Evolutionary conservation across 768 basidiomycete species (phyloP).

Genomic region (Calvatia gigantea): DNA sequence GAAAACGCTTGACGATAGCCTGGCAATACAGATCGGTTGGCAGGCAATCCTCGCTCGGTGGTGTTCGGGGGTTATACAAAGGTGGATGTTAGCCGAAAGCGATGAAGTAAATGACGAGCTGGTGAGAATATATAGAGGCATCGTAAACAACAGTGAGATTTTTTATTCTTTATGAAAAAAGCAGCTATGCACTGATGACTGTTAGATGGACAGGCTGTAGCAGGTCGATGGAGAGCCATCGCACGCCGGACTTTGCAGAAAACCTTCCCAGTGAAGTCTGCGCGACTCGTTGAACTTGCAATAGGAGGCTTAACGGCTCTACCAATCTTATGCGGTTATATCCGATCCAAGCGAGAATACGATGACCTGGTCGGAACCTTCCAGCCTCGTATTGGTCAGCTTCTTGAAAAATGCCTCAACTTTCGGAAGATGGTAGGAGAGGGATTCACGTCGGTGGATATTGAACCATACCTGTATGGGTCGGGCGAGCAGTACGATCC

Average conservation of each 20-base stretch:
- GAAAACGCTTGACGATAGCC: neutral
- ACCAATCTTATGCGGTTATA: neutral
- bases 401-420: slow-evolving; percentile 24
- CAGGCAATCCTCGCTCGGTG: slow-evolving; percentile 3
- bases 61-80: neutral
- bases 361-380: slow-evolving; percentile 16
- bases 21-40: slow-evolving; percentile 12
- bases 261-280: neutral
- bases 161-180: neutral
- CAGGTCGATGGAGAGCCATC: slow-evolving; percentile 41
- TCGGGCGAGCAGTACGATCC: slow-evolving; percentile 13
- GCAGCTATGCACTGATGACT: too few relatives aligned
- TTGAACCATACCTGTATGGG: slow-evolving; percentile 16
- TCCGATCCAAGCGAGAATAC: neutral
- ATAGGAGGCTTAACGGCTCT: slow-evolving; percentile 1
- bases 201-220: slow-evolving; percentile 39
- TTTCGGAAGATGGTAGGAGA: slow-evolving; percentile 24
- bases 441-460: slow-evolving; percentile 25
- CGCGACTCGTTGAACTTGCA: neutral
- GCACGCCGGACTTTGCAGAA: slow-evolving; percentile 21
- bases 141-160: neutral
- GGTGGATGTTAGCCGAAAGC: neutral
- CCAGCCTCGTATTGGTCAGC: slow-evolving; percentile 20
- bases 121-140: neutral
- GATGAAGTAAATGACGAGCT: neutral